Percentiles rank a stretch among this genome's conserved stretches.
Conservation (phyloP, 805 yeast species). For the Danielia oregonensis region DNA sequence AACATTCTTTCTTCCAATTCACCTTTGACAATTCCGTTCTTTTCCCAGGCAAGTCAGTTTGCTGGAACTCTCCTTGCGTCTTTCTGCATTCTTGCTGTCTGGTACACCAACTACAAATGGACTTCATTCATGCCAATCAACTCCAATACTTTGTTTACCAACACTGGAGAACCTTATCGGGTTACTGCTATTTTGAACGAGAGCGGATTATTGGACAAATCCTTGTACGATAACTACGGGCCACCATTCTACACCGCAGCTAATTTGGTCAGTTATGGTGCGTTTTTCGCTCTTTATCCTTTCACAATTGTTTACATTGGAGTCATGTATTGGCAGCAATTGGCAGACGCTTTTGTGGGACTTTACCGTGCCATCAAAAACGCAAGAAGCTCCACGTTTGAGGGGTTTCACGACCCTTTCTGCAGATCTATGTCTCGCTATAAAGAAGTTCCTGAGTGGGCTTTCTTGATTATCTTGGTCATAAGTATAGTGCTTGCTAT, state of each 20-base stretch:
- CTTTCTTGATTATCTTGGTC: constrained; percentile 21
- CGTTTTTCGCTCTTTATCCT: constrained; percentile 23
- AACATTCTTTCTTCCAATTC: constrained; percentile 29
- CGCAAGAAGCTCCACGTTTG: constrained; percentile 22
- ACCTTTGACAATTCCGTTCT: constrained; percentile 34
- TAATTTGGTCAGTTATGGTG: constrained; percentile 19
- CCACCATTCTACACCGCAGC: constrained; percentile 24
- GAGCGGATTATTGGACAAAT: constrained; percentile 12
- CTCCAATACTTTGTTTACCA: constrained; percentile 21
- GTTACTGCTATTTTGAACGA: constrained; percentile 15
- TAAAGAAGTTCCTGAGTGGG: constrained; percentile 35
- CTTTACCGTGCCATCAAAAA: constrained; percentile 13
- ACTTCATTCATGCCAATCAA: constrained; percentile 26
- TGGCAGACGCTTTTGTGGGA: constrained; percentile 12
- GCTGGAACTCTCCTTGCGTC: constrained; percentile 22
- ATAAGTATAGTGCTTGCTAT: constrained; percentile 31
- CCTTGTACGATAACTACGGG: constrained; percentile 16
- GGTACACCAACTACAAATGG: constrained; percentile 27
- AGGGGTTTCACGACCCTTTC: constrained; percentile 31
- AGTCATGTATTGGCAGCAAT: constrained; percentile 12
- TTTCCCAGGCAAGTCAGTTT: constrained; percentile 19
- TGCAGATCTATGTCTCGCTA: constrained; percentile 30
- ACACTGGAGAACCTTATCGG: constrained; percentile 21
- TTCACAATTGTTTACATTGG: constrained; percentile 21
- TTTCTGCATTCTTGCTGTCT: constrained; percentile 23